phyloP scores from a whole-genome alignment of 2,329 filamentous ascomycete genomes.

The Penicillium fuscoglaucum region DNA sequence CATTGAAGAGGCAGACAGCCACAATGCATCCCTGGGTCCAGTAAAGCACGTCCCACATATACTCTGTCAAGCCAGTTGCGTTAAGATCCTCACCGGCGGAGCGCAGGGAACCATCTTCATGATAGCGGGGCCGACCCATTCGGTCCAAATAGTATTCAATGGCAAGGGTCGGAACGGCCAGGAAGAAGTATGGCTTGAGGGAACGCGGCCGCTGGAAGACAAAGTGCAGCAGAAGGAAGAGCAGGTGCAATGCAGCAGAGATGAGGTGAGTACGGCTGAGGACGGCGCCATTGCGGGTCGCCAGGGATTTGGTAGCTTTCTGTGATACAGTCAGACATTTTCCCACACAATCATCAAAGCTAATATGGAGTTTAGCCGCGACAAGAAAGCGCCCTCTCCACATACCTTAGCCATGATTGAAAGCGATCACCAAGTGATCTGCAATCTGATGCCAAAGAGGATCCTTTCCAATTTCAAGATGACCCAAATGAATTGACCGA shows the following conservation, averaged over 20 bases:
- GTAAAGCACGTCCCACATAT: conserved; percentile 97
- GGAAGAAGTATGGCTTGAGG: conserved; percentile 65
- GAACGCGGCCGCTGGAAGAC: conserved; percentile 62
- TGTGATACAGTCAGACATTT: conserved; percentile 23
- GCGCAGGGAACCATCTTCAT: conserved; percentile 65
- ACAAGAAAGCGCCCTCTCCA: neutral
- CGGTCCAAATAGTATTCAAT: conserved; percentile 86
- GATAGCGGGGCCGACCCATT: conserved; percentile 75
- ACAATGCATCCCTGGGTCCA: conserved; percentile 81
- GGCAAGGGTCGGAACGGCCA: conserved; percentile 72
- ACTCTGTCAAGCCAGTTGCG: conserved; percentile 86
- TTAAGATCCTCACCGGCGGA: conserved; percentile 83
- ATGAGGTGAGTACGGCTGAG: conserved; percentile 82
- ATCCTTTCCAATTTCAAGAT: neutral
- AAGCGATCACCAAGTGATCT: conserved; percentile 3
- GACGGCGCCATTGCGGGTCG: conserved; percentile 73
- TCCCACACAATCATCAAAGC: neutral
- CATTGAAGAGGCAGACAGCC: conserved; percentile 74
- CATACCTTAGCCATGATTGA: conserved; percentile 31
- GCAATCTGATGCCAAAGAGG: neutral
- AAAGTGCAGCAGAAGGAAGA: conserved; percentile 74
- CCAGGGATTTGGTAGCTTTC: conserved; percentile 60
- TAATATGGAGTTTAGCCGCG: neutral
- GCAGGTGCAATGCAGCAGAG: conserved; percentile 66
- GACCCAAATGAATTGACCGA: neutral